phyloP scores from a whole-genome alignment of 768 basidiomycete species.

The Tephrocybe sp. region DNA sequence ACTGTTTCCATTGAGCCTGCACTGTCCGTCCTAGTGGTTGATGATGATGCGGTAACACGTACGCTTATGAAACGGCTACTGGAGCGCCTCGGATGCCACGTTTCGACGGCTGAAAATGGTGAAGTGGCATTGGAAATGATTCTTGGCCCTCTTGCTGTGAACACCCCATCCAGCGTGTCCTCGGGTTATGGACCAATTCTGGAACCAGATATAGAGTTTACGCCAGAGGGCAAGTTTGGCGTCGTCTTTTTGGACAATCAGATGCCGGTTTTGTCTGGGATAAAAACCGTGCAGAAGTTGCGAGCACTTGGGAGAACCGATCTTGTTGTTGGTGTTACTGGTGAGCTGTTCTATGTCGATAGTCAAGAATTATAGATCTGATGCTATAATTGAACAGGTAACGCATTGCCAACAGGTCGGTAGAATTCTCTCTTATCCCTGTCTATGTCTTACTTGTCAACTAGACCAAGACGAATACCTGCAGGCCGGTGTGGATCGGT shows the following conservation, averaged over 20 bases:
- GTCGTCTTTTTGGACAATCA: constrained; percentile 69
- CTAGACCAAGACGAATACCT: constrained; percentile 77
- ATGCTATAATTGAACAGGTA: constrained; percentile 34
- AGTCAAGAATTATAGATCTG: background rate
- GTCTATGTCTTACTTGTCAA: constrained; percentile 13
- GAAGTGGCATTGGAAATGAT: constrained; percentile 75
- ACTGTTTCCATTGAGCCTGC: constrained; percentile 43
- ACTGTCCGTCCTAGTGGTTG: constrained; percentile 75
- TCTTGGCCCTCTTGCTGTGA: constrained; percentile 36
- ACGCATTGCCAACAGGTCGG: constrained; percentile 51
- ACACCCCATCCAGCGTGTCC: constrained; percentile 40
- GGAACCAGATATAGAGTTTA: constrained; percentile 28
- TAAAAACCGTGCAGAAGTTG: constrained; percentile 64
- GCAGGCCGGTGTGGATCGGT: constrained; percentile 76
- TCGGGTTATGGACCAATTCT: constrained; percentile 37
- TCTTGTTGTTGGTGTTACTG: constrained; percentile 83
- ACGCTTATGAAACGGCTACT: constrained; percentile 80
- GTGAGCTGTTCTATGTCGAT: constrained; percentile 29
- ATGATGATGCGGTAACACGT: constrained; percentile 80
- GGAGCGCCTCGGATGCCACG: constrained; percentile 73
- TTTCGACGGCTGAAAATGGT: constrained; percentile 85
- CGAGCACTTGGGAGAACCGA: constrained; percentile 65
- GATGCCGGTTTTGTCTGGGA: constrained; percentile 80
- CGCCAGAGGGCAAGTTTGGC: constrained; percentile 40
- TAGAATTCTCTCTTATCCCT: constrained; percentile 2